Conservation (phyloP, 2,329 filamentous ascomycete species). For the Colletotrichum filicis region DNA sequence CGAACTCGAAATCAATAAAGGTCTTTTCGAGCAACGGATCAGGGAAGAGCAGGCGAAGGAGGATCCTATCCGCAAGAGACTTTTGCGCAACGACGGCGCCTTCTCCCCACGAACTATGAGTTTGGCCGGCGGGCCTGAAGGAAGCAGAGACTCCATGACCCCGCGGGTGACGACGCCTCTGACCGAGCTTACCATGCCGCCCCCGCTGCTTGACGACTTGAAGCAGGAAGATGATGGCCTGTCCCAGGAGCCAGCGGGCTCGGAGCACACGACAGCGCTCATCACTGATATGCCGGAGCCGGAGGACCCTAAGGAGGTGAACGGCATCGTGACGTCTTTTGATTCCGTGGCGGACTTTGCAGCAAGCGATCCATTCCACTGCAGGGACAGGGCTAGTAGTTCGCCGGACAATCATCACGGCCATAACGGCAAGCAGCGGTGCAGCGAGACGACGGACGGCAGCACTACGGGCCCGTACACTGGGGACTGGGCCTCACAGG, state of each 20-base stretch:
- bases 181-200: slow-evolving; percentile 28
- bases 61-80: slow-evolving; percentile 49
- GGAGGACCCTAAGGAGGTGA: slow-evolving; percentile 53
- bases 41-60: slow-evolving; percentile 69
- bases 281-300: slow-evolving; percentile 45
- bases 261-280: slow-evolving; percentile 44
- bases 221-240: slow-evolving; percentile 40
- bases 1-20: slow-evolving; percentile 82
- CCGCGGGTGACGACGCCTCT: slow-evolving; percentile 33
- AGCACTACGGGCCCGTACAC: slow-evolving; percentile 64
- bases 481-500: slow-evolving; percentile 72
- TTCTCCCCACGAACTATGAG: slow-evolving; percentile 59
- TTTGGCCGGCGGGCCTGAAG: slow-evolving; percentile 43
- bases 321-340: slow-evolving; percentile 56
- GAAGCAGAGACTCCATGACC: slow-evolving; percentile 18
- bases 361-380: slow-evolving; percentile 60
- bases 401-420: slow-evolving; percentile 50
- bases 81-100: slow-evolving; percentile 50
- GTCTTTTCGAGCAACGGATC: slow-evolving; percentile 77
- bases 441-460: slow-evolving; percentile 71
- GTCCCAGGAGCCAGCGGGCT: slow-evolving; percentile 41
- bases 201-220: slow-evolving; percentile 37
- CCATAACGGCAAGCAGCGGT: slow-evolving; percentile 61
- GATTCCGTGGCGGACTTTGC: slow-evolving; percentile 60
- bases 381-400: slow-evolving; percentile 45